Percentiles rank a stretch among this genome's conserved stretches.
Conservation (phyloP, 441 rosid species). For the Euphorbia corollata region DNA sequence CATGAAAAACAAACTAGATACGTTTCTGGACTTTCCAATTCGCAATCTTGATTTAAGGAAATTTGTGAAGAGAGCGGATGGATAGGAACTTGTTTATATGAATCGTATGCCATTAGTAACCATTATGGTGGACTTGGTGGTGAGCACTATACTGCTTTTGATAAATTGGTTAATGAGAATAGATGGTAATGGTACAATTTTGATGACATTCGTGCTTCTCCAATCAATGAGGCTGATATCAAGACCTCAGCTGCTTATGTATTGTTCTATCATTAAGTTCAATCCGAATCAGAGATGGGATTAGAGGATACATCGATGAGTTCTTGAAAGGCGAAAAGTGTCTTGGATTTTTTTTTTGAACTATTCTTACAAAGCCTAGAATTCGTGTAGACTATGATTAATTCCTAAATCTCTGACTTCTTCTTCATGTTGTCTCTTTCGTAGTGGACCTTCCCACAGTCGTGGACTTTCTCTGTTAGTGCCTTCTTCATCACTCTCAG, state of each 20-base stretch:
- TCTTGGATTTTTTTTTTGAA: too few relatives aligned
- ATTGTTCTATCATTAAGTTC: constrained; percentile 70
- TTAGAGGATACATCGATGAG: constrained; percentile 32
- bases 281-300: constrained; percentile 23
- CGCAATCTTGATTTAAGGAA: constrained; percentile 53
- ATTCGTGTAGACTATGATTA: neutral
- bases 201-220: constrained; percentile 72
- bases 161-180: constrained; percentile 72
- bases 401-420: too few relatives aligned
- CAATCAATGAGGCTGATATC: constrained; percentile 51
- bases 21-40: constrained; percentile 68
- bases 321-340: constrained; percentile 2
- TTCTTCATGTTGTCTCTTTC: too few relatives aligned
- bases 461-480: too few relatives aligned
- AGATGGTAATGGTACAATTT: constrained; percentile 98
- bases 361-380: neutral
- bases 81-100: constrained; percentile 34
- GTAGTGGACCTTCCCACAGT: too few relatives aligned
- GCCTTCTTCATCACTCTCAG: too few relatives aligned
- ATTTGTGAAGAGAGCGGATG: constrained; percentile 37
- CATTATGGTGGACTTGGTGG: constrained; percentile 78
- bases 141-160: constrained; percentile 75
- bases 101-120: constrained; percentile 59
- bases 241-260: constrained; percentile 84
- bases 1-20: constrained; percentile 63